Conservation (phyloP, 139 green algal species). For the Asterochloris erici region DNA sequence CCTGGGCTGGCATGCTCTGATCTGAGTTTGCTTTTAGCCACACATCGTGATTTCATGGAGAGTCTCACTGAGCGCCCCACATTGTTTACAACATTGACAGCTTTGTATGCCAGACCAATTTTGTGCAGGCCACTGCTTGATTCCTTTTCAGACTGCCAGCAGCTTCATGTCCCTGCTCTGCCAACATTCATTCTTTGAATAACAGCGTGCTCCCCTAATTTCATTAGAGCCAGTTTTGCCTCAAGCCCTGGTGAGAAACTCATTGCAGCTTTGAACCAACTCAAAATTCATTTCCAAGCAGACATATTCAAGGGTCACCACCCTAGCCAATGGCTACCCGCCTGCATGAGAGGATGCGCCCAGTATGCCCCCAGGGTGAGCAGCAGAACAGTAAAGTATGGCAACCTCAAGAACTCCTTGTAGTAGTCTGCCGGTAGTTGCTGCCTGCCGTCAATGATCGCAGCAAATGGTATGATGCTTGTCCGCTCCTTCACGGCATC, state of each 20-base stretch:
- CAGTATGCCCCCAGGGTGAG: slow-evolving; percentile 90
- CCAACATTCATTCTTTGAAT: neutral
- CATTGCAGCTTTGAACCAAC: neutral
- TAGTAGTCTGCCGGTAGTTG: slow-evolving; percentile 89
- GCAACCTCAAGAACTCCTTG: slow-evolving; percentile 87
- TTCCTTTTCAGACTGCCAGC: neutral
- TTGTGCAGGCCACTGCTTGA: too few relatives aligned
- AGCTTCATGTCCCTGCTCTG: neutral
- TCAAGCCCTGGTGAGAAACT: neutral
- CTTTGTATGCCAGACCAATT: too few relatives aligned
- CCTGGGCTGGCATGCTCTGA: too few relatives aligned
- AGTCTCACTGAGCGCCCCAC: too few relatives aligned
- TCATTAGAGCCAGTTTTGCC: neutral
- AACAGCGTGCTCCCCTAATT: neutral
- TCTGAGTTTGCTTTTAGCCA: too few relatives aligned
- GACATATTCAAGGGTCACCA: slow-evolving; percentile 59
- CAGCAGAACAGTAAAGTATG: slow-evolving; percentile 75
- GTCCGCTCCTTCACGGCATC: slow-evolving; percentile 82
- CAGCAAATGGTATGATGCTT: slow-evolving; percentile 84
- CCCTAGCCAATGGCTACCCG: slow-evolving; percentile 67
- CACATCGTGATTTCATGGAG: too few relatives aligned
- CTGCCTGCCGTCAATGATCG: slow-evolving; percentile 87
- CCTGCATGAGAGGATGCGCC: slow-evolving; percentile 90
- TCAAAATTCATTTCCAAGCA: neutral
- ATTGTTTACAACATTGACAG: too few relatives aligned